These are phyloP conservation scores for Stevia rebaudiana DNA, from an alignment of 140 eudicot genomes.

Conservation along the genomic window DNA sequence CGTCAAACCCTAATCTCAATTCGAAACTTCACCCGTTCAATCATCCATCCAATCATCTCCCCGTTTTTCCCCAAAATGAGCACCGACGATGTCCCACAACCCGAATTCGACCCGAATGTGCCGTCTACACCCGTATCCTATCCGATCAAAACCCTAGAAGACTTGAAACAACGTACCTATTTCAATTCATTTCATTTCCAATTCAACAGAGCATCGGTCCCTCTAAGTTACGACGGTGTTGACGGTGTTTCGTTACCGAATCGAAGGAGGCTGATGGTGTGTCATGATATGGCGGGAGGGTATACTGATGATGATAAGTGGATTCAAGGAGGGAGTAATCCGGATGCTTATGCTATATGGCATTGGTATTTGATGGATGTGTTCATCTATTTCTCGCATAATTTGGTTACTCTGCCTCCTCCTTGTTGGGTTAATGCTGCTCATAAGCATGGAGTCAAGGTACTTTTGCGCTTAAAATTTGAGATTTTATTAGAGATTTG, in stretches of 20 bases:
- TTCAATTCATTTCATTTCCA: conserved; percentile 69
- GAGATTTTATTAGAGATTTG: background rate
- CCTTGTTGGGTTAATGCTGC: conserved; percentile 91
- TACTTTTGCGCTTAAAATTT: background rate
- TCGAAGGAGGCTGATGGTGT: conserved; percentile 65
- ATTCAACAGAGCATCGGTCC: conserved; percentile 54
- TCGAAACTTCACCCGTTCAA: conserved; percentile 25
- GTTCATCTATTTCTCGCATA: conserved; percentile 83
- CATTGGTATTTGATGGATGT: conserved; percentile 96
- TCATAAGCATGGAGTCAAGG: conserved; percentile 88
- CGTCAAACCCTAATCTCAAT: conserved; percentile 40
- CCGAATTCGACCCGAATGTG: conserved; percentile 44
- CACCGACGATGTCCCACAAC: conserved; percentile 17
- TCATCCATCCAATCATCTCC: conserved; percentile 19
- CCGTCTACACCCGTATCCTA: conserved; percentile 60
- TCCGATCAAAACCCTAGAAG: conserved; percentile 61
- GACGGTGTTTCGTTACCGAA: conserved; percentile 32
- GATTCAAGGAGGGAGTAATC: conserved; percentile 70
- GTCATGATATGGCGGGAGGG: conserved; percentile 94
- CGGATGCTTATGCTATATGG: conserved; percentile 77
- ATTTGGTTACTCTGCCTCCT: conserved; percentile 87
- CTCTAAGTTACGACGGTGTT: conserved; percentile 9
- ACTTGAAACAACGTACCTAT: conserved; percentile 50
- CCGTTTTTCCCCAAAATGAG: conserved; percentile 24
- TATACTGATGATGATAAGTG: conserved; percentile 75